Base-by-base conservation (phyloP, 2,329 filamentous ascomycete species). In the Leptoxyphium fumago region DNA sequence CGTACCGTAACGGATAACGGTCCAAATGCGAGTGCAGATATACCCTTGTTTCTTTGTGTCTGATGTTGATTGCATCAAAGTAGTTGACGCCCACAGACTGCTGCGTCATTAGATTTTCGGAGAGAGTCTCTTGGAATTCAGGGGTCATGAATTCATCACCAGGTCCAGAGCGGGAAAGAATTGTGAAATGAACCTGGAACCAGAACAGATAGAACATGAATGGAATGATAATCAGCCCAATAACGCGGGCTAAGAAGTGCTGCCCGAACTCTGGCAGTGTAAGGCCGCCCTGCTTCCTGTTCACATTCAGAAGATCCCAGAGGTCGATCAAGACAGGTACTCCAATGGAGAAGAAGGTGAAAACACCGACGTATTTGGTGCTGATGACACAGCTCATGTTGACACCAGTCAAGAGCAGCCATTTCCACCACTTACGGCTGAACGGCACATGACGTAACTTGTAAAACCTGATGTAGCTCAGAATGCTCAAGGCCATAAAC, bases 151-250 rank as follows among this genome's bases (percentile, higher is more conserved):
- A 98, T 59, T 96, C 89, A 60, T 98, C 91, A 43, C 91, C 91
- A 39, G 91, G 89, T 30, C 91, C 91, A 43, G 91, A 96, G 47
- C 81, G 76, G 52, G 70, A 82, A 49, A 98, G 74, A 55, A 98
- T 85, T 39, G 85, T 74, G 64, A 98, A 98, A 68, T 98, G 91
- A 28, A 98, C 88, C 73, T 98, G 91, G 80, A 98, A 98, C 91
- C 91, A 98, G 74, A 98, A 96, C 40, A 98, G 77, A 66, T 98
- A 98, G 67, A 98, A 93, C 58, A 96, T 72, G 72, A 98, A 95
- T 11, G 91, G 91, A 53, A 96, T 77, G 52, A 94, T 62, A 55
- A 96, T 85, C 45, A 98, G 72, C 11, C 84, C 88, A 50, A 93
- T 70, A n/a, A 80, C 77, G 43, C 91, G 84, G 49, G 91, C 91